Percentiles rank a stretch among this genome's conserved stretches.
phyloP scores from a whole-genome alignment of 176 grass and related monocot species.

The Hsuehochloa calcarea region DNA sequence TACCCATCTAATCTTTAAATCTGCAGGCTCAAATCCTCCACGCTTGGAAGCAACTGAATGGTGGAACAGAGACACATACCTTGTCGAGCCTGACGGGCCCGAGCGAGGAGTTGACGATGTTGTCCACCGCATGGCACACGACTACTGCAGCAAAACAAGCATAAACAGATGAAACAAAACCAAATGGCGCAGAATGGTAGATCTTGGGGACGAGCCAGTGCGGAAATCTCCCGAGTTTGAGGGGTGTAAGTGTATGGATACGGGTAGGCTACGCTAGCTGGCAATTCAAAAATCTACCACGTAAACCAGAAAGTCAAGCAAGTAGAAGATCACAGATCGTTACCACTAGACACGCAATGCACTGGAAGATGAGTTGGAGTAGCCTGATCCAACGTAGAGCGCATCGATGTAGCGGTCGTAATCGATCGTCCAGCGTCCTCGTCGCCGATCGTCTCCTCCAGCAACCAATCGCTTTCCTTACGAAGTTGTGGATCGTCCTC shows the following conservation, averaged over 20 bases:
- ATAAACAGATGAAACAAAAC: not conserved
- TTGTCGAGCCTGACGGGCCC: conserved; percentile 78
- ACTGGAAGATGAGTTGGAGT: too few relatives aligned
- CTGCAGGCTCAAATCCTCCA: not conserved
- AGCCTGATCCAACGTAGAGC: too few relatives aligned
- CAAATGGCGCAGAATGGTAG: not conserved
- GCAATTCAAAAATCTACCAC: too few relatives aligned
- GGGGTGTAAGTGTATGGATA: not conserved
- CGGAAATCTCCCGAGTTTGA: not conserved
- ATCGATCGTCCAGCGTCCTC: too few relatives aligned
- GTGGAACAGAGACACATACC: conserved; percentile 21
- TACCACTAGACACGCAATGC: too few relatives aligned
- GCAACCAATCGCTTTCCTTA: too few relatives aligned
- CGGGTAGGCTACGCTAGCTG: too few relatives aligned
- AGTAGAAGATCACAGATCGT: too few relatives aligned
- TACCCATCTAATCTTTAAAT: not conserved
- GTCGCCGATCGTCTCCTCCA: too few relatives aligned
- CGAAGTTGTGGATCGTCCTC: too few relatives aligned
- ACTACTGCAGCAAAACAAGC: conserved; percentile 41
- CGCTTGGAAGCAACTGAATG: not conserved
- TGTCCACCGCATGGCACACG: conserved; percentile 66
- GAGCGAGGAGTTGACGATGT: conserved; percentile 75
- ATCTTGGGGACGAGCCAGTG: not conserved
- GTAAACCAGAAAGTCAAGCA: too few relatives aligned
- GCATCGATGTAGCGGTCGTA: too few relatives aligned